These are phyloP conservation scores for Pleurotus eryngii DNA, from an alignment of 768 basidiomycete species.

Conservation along the genomic window DNA sequence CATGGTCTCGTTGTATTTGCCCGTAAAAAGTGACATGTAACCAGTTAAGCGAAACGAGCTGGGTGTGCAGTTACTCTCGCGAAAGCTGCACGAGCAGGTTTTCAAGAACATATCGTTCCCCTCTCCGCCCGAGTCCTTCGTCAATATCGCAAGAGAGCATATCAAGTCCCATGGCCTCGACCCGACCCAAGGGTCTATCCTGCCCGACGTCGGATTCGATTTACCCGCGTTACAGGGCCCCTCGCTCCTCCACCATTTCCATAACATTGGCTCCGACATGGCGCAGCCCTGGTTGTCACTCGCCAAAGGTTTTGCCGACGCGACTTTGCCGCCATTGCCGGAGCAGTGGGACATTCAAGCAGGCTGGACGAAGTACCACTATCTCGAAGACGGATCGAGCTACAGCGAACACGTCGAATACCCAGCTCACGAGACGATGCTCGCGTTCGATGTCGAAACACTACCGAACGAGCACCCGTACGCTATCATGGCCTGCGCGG, in stretches of 20 bases:
- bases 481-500: slow-evolving; percentile 87
- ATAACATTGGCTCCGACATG: slow-evolving; percentile 63
- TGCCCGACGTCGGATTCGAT: slow-evolving; percentile 77
- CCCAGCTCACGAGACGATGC: slow-evolving; percentile 69
- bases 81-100: slow-evolving; percentile 75
- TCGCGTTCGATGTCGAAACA: slow-evolving; percentile 94
- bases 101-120: slow-evolving; percentile 53
- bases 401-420: slow-evolving; percentile 70
- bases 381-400: slow-evolving; percentile 70
- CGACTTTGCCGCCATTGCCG: slow-evolving; percentile 17
- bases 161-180: slow-evolving; percentile 80
- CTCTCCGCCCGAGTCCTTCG: slow-evolving; percentile 38
- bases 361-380: slow-evolving; percentile 89
- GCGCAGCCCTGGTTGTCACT: slow-evolving; percentile 79
- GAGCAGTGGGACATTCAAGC: slow-evolving; percentile 38
- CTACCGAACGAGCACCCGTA: slow-evolving; percentile 80
- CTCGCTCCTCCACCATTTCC: slow-evolving; percentile 81
- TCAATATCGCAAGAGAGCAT: slow-evolving; percentile 79
- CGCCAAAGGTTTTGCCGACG: slow-evolving; percentile 1
- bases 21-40: not conserved
- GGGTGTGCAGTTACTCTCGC: slow-evolving; percentile 72
- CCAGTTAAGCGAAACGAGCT: slow-evolving; percentile 77
- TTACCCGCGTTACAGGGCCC: slow-evolving; percentile 81
- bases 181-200: slow-evolving; percentile 58
- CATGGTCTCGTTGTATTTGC: not conserved